Base-by-base conservation (phyloP, 2,329 filamentous ascomycete species). In the Sarocladiaceae sp. region DNA sequence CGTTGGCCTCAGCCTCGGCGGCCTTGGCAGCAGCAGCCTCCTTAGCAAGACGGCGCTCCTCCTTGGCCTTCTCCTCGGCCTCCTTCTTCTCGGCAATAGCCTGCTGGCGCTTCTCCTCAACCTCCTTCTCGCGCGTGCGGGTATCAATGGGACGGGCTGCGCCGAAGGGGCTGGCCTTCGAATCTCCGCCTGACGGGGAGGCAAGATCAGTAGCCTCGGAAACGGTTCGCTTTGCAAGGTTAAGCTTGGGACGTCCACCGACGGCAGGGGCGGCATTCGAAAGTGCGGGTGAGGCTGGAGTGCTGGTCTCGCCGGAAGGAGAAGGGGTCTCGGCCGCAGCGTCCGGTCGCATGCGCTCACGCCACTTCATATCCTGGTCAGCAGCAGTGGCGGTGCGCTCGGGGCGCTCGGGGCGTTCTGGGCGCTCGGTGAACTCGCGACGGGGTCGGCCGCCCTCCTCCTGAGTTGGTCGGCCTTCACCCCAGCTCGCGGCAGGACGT, bases 141-240 rank as follows among this genome's bases (percentile, higher is more conserved):
- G 91, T 97, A 66, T 98, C 90, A 55, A 97, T 95, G 45, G 93
- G 93, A 50, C 85, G 83, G 46, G 93, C 93, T 49, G 86, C 90
- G 57, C 93, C 93, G 61, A 98, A 98, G 32, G 89, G 89, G 64
- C 85, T 97, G 20, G 89, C 78, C 72, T 96, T 97, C 33, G 86
- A 72, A 57, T 93, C 85, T 15, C 69, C 55, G n/a, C 65, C 57
- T 9, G 80, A 71, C 19, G 81, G 61, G 3, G 76, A 68, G 26
- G 68, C 52, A 9, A 67, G 58, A 49, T 78, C 76, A 3, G 70
- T 59, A 3, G 71, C 74, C 56, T 95, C 90, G 1, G 90, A 83
- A 11, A 96, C 87, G 3, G 90, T 96, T 54, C 93, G 82, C 77
- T 97, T 97, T 51, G 82, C 70, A 20, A 98, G 78, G 64, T 97